Evolutionary conservation across 2,329 filamentous ascomycete genomes (phyloP), one percentile per base, ranked within the genome.

Genomic region (Alternaria arborescens): DNA sequence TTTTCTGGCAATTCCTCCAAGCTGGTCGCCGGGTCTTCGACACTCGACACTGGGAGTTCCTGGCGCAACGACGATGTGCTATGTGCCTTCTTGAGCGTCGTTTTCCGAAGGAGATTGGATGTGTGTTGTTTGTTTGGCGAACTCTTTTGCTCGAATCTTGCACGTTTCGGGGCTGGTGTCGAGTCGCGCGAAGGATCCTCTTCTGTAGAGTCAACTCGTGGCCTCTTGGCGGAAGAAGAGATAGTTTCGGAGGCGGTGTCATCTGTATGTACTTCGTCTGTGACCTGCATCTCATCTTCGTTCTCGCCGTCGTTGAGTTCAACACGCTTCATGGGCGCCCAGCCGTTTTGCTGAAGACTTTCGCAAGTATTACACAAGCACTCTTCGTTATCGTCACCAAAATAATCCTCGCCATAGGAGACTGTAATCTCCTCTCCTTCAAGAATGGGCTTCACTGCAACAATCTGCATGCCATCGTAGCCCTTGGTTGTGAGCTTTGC

Each of bases 391-490:
- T 94, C 88, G 44, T 93, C 89, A 3, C 95, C 95, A 80, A 99
- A 99, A 77, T 99, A 99, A 74, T 92, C 93, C 18, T 97, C 93
- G 24, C 94, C 93, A 72, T 99, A 99, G 0, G 91, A 94, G 0
- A 99, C 95, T 0, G 95, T 99, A 61, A 99, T 97, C 78, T 99
- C 95, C 62, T 99, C 94, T 4, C 94, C 95, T 1, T 91, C 83
- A 11, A 90, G 87, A 62, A 99, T 98, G 60, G 94, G 86, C 67
- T 89, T 88, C 34, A 89, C 88, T 3, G 95, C 93, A 51, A 97
- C 88, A 58, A 99, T 94, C 73, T 96, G 91, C 82, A 99, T 97
- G 36, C 93, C 93, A 59, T 94, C 89, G 58, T 90, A 88, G 46
- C 93, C 92, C 36, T 88, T 91, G 36, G 93, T 97, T 69, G 92